Evolutionary conservation across 2,329 filamentous ascomycete species (phyloP).

Genomic region (Penicillium freii): DNA sequence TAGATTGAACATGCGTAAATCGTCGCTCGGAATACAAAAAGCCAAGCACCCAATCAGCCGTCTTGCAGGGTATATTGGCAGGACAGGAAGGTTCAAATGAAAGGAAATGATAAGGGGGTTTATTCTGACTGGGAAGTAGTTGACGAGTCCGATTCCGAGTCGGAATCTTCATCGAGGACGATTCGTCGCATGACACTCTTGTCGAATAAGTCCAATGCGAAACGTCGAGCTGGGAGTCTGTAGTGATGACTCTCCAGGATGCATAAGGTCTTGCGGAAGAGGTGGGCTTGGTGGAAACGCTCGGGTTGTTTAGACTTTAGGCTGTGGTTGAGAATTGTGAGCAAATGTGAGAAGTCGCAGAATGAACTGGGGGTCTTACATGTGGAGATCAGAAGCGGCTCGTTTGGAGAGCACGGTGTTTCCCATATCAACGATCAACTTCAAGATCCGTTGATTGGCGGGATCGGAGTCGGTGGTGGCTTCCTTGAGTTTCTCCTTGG

Average conservation of each 20-base stretch:
- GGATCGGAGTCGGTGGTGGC: constrained; percentile 62
- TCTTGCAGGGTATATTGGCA: constrained; percentile 10
- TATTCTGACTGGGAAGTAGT: constrained; percentile 10
- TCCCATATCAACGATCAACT: constrained; percentile 81
- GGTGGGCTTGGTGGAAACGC: constrained; percentile 69
- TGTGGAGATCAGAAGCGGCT: constrained; percentile 74
- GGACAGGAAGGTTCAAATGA: neutral
- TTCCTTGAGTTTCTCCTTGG: constrained; percentile 52
- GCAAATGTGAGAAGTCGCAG: neutral
- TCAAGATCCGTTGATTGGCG: constrained; percentile 71
- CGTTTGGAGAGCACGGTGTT: constrained; percentile 92
- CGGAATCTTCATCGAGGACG: constrained; percentile 69
- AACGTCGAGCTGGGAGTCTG: constrained; percentile 78
- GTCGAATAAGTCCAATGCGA: constrained; percentile 92
- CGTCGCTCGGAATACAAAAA: constrained; percentile 8
- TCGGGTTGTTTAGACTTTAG: constrained; percentile 72
- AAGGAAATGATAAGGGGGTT: neutral
- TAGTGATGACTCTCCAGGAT: constrained; percentile 89
- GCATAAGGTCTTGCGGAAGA: constrained; percentile 83
- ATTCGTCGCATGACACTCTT: constrained; percentile 81
- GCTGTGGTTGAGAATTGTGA: constrained; percentile 47
- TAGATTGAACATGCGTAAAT: constrained; percentile 15
- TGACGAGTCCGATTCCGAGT: constrained; percentile 35
- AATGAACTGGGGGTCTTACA: constrained; percentile 41
- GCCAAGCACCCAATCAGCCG: constrained; percentile 2